Base-by-base conservation (phyloP, 371 early-diverging fungal species). In the Actinomortierella ambigua region DNA sequence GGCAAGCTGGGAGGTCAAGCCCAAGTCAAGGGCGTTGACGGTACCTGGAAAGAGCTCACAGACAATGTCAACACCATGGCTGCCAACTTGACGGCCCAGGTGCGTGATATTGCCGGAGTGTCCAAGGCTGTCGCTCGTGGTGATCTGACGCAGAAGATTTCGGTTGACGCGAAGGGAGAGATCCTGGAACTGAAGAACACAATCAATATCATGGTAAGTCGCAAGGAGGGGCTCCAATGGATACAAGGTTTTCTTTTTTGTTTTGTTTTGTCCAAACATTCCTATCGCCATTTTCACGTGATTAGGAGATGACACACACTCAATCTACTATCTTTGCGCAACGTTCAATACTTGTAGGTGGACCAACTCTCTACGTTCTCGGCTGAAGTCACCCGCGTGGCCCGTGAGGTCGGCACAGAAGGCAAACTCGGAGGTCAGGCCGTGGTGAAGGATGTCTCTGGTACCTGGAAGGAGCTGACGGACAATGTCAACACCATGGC, bases 41-140 rank as follows among this genome's bases (percentile, higher is more conserved):
- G 91, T 14, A 87, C 85, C 0, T 90, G 91, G 91, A 87, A 85
- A 55, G 88, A 86, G 34, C 69, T 90, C 44, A 90, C 90, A 2
- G 84, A 85, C 48, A 88, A 85, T 54, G 86, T 89, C 50, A 88
- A 88, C 56, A 76, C 47, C 65, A 87, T 88, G 88, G 88, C 88
- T 0, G 57, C 79, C 44, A 88, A 88, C 50, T 60, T 88, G 1
- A 88, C 88, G 3, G 78, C 77, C 5, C 88, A 88, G 69, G 88
- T 89, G 8, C 77, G 85, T n/a, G 81, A 82, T 7, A 89, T 89
- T 60, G 87, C 87, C 1, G 65, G 69, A 23, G 88, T 88, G 5
- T 84, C 83, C 0, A 88, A 79, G 18, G 85, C 88, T 0, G 84
- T 88, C 1, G 86, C 88, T 0, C 50, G 56, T 0, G 86, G 86